Base-by-base conservation (phyloP, 495 filamentous ascomycete genomes). In the Hypoxylon cercidicola region DNA sequence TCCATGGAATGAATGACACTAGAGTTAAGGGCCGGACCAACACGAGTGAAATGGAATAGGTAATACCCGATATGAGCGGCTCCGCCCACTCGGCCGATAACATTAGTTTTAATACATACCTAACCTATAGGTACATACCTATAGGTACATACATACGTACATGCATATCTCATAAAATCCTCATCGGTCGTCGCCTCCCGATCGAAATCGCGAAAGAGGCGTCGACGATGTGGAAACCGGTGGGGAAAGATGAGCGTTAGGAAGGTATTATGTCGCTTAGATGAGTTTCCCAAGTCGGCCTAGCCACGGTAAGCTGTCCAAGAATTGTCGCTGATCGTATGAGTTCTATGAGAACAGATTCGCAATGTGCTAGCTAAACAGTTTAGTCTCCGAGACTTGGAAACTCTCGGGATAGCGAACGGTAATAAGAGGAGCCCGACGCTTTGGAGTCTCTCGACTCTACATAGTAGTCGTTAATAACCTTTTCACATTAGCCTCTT, bases 81-180 rank as follows among this genome's bases (percentile, higher is more conserved):
- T 63, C 65, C 60, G 64, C 60, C 55, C 65, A 55, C 60, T 68
- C 65, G 60, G 65, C 65, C 65, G 65, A 64, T 45, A 64, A 46
- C 49, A 53, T 52, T 52, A 32, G 3, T 11, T 25, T 25, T 25
- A 25, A 25, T 25, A 25, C 23, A 25, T 5, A 5, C 2, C 5
- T 25, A 25, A n/a, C n/a, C n/a, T n/a, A n/a, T n/a, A n/a, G 7
- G 7, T 28, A 28, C 25, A 28, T 28, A 28, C 25, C 25, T 28
- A 28, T 28, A 28, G 25, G 25, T 7, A 28, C 3, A 7, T 28
- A 28, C n/a, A n/a, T n/a, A 28, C 25, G 3, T 7, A 28, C 25
- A 28, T 28, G 25, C n/a, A n/a, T n/a, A n/a, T n/a, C n/a, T n/a
- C 23, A 25, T 25, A 32, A 32, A 32, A 9, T 63, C 52, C 9